Percentiles rank a stretch among this genome's conserved stretches.
These are phyloP conservation scores for Lolium multiflorum DNA, from an alignment of 176 grass and related monocot species.

Conservation along the genomic window DNA sequence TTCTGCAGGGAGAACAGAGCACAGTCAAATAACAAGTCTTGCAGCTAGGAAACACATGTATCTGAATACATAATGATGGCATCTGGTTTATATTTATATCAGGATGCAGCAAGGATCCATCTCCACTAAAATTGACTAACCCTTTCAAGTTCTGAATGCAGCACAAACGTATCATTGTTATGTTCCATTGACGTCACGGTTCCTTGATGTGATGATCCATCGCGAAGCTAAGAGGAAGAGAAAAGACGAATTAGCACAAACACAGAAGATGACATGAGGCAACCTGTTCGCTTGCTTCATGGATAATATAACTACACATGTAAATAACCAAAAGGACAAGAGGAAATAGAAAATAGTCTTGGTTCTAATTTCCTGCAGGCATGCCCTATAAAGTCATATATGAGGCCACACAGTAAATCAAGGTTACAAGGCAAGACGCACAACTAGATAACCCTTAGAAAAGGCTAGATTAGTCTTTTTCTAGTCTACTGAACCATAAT, in stretches of 20 bases:
- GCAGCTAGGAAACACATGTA: background rate
- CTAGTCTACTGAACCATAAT: constrained; percentile 16
- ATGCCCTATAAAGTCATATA: constrained; percentile 1
- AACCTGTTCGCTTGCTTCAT: background rate
- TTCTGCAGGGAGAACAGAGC: constrained; percentile 54
- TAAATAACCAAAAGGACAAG: background rate
- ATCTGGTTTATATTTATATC: background rate
- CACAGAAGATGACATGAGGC: background rate
- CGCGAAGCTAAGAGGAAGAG: constrained; percentile 70
- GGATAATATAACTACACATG: background rate
- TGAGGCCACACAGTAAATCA: background rate
- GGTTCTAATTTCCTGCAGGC: background rate
- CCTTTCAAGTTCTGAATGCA: constrained; percentile 77
- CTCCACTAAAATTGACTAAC: constrained; percentile 38
- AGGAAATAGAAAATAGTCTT: background rate
- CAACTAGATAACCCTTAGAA: background rate
- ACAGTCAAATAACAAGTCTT: background rate
- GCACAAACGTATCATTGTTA: constrained; percentile 83
- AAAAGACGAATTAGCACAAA: constrained; percentile 22
- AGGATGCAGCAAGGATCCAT: constrained; percentile 28
- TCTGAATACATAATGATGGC: background rate
- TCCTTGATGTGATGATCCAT: constrained; percentile 91
- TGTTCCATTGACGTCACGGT: constrained; percentile 97
- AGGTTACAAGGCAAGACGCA: background rate
- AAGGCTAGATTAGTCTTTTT: constrained; percentile 1